Evolutionary conservation across 805 yeast species (phyloP).

Genomic region (Candida namnaoensis): DNA sequence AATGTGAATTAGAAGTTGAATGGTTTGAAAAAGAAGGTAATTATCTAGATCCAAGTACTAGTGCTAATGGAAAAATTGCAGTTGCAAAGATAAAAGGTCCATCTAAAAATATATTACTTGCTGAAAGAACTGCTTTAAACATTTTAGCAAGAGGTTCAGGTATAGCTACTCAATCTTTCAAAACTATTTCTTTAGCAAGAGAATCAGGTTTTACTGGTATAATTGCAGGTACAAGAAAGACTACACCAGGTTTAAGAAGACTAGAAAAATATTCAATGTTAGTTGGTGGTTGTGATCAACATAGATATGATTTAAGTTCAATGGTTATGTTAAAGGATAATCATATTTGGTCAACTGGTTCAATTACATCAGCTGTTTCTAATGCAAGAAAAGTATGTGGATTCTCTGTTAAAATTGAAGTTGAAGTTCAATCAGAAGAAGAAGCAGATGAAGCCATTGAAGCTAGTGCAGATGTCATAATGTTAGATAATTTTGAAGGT

Average conservation of each 20-base stretch:
- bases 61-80: constrained; percentile 42
- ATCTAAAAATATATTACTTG: constrained; percentile 67
- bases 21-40: constrained; percentile 76
- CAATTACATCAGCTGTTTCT: constrained; percentile 75
- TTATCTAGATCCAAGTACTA: constrained; percentile 31
- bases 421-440: constrained; percentile 75
- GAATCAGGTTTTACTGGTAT: constrained; percentile 66
- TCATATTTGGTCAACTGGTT: constrained; percentile 89
- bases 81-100: constrained; percentile 79
- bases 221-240: constrained; percentile 93
- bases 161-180: constrained; percentile 66
- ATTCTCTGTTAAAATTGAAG: constrained; percentile 84
- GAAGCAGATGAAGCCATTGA: constrained; percentile 90
- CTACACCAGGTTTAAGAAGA: constrained; percentile 91
- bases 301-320: constrained; percentile 81
- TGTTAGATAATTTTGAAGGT: constrained; percentile 85
- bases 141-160: constrained; percentile 80
- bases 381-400: constrained; percentile 80
- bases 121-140: constrained; percentile 84
- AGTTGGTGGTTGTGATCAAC: constrained; percentile 92
- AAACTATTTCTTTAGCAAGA: constrained; percentile 53
- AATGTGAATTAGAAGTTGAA: constrained; percentile 59
- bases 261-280: constrained; percentile 91
- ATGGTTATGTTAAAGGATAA: constrained; percentile 97
- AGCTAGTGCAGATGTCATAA: constrained; percentile 93